phyloP scores from a whole-genome alignment of 305 asterid genomes.

The Fraxinus xanthoxyloides region DNA sequence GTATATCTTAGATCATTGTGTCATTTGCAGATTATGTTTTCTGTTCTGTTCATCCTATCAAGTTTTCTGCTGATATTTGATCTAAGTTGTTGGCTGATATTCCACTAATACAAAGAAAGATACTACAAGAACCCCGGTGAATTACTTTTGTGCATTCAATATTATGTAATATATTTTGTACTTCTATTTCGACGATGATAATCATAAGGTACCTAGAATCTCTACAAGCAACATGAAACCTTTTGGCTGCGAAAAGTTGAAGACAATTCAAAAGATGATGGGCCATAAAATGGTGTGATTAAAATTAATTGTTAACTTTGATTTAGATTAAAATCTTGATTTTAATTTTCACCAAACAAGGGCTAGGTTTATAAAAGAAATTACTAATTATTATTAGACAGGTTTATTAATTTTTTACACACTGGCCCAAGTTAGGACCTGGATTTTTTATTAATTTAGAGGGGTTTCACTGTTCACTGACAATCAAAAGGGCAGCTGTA shows the following conservation, averaged over 20 bases:
- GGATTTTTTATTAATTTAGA: not conserved
- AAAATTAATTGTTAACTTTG: too few species aligned
- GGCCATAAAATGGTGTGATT: not conserved
- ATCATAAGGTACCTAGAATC: not conserved
- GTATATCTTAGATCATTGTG: conserved; percentile 21
- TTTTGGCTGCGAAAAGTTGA: not conserved
- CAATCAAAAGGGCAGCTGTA: not conserved
- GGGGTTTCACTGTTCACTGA: not conserved
- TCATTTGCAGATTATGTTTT: not conserved
- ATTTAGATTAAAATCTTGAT: too few species aligned
- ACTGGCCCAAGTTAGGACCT: not conserved
- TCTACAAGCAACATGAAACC: not conserved
- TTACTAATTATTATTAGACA: too few species aligned
- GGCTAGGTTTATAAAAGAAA: not conserved
- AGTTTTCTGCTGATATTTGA: not conserved
- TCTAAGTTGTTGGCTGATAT: not conserved
- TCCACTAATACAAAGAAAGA: not conserved
- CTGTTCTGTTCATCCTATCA: not conserved
- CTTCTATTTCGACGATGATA: not conserved
- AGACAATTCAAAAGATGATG: not conserved
- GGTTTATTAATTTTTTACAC: not conserved
- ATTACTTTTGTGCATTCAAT: too few species aligned
- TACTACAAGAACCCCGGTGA: not conserved
- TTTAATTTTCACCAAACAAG: too few species aligned
- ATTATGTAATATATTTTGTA: not conserved